These are phyloP conservation scores for Morella rubra DNA, from an alignment of 306 rosid species.

Conservation along the genomic window DNA sequence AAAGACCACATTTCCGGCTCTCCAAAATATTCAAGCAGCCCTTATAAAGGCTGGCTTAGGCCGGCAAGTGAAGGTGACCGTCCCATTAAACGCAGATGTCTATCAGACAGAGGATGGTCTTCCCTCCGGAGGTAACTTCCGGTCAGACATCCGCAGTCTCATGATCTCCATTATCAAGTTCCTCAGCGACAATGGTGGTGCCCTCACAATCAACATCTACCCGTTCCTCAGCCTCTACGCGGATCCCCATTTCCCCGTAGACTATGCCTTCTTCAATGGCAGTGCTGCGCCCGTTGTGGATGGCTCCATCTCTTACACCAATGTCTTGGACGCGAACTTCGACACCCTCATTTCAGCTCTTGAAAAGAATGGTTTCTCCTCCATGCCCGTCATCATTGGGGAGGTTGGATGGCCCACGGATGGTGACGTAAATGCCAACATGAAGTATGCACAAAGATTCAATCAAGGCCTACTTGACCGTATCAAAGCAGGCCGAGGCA, in stretches of 20 bases:
- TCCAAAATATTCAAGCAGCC: constrained; percentile 91
- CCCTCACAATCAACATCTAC: constrained; percentile 85
- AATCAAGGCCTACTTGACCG: constrained; percentile 72
- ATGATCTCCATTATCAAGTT: constrained; percentile 70
- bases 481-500: constrained; percentile 53
- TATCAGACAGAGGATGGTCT: constrained; percentile 62
- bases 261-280: constrained; percentile 81
- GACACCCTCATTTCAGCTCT: constrained; percentile 87
- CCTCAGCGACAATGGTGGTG: constrained; percentile 53
- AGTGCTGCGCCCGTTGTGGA: constrained; percentile 72
- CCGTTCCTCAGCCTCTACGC: constrained; percentile 95
- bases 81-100: constrained; percentile 91
- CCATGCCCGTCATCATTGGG: constrained; percentile 76
- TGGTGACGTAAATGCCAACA: constrained; percentile 65
- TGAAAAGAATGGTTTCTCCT: constrained; percentile 70
- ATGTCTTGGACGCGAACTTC: constrained; percentile 86
- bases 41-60: constrained; percentile 85
- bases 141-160: constrained; percentile 62
- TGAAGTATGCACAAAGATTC: constrained; percentile 58
- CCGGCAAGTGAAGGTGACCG: constrained; percentile 79
- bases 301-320: constrained; percentile 76
- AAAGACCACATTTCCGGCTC: constrained; percentile 69
- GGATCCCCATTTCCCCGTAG: constrained; percentile 88
- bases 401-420: constrained; percentile 99
- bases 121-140: constrained; percentile 87